Conservation (phyloP, 192 early-diverging fungal genomes). For the Rhizophagus prolifer region DNA sequence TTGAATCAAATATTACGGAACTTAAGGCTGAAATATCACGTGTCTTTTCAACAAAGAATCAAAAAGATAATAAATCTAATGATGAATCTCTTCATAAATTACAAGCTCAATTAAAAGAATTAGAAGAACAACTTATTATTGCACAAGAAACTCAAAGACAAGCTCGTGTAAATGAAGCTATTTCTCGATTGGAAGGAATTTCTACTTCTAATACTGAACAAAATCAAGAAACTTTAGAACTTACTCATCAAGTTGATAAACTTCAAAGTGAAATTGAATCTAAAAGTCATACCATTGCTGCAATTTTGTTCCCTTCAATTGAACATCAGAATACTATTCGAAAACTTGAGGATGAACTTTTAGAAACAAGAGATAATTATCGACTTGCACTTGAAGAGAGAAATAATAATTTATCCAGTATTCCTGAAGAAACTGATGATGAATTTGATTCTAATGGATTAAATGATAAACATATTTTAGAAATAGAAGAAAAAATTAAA, state of each 20-base stretch:
- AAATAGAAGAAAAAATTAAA: slow-evolving; percentile 20
- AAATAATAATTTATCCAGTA: background rate
- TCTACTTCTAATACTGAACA: background rate
- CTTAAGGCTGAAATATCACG: slow-evolving; percentile 4
- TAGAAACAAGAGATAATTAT: slow-evolving; percentile 17
- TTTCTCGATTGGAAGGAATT: background rate
- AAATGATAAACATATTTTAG: background rate
- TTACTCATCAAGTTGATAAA: slow-evolving; percentile 21
- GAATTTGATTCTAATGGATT: background rate
- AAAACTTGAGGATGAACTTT: slow-evolving; percentile 17
- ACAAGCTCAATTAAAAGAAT: slow-evolving; percentile 20
- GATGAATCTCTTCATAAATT: background rate
- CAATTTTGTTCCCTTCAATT: slow-evolving; percentile 22
- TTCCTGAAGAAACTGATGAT: slow-evolving; percentile 1
- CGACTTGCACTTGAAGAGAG: background rate
- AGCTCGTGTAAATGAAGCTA: background rate
- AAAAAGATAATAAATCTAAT: background rate
- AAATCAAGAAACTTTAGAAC: background rate
- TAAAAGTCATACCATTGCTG: slow-evolving; percentile 31
- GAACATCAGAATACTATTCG: slow-evolving; percentile 24
- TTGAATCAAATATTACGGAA: background rate
- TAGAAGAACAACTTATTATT: slow-evolving; percentile 18
- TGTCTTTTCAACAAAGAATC: background rate
- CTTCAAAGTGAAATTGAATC: slow-evolving; percentile 27
- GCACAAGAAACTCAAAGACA: slow-evolving; percentile 22